Conservation (phyloP, 139 green algal species). For the Zygnema cylindricum region DNA sequence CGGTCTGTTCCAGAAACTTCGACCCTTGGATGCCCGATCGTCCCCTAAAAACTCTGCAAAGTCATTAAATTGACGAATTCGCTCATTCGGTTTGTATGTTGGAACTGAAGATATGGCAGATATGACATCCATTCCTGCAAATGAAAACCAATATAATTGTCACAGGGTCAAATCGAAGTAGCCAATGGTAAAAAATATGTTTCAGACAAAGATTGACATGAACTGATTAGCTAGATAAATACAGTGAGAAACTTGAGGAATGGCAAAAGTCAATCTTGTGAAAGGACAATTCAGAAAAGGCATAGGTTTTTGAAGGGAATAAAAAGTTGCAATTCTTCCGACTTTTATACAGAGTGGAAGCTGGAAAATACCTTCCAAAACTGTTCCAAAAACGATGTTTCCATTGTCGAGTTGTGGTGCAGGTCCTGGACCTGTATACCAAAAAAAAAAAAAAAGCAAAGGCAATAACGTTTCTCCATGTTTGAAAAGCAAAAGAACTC, state of each 20-base stretch:
- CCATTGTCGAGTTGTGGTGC: constrained; percentile 49
- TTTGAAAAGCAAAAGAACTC: too few relatives aligned
- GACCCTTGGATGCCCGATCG: constrained; percentile 35
- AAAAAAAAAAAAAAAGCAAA: too few relatives aligned
- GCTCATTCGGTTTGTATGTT: constrained; percentile 51
- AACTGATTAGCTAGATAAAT: too few relatives aligned
- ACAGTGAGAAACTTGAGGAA: too few relatives aligned
- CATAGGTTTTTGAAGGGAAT: too few relatives aligned
- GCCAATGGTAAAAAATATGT: too few relatives aligned
- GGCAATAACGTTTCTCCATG: too few relatives aligned
- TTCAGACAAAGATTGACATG: too few relatives aligned
- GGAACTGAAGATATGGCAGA: constrained; percentile 46
- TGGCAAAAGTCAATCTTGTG: too few relatives aligned
- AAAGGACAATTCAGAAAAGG: too few relatives aligned
- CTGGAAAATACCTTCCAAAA: constrained; percentile 54
- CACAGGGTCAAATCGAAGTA: too few relatives aligned
- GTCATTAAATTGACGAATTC: constrained; percentile 57
- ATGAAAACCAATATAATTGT: background rate
- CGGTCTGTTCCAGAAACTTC: constrained; percentile 50
- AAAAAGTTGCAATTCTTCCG: too few relatives aligned
- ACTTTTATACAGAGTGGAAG: constrained; percentile 24
- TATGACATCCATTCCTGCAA: constrained; percentile 62
- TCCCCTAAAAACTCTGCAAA: constrained; percentile 56
- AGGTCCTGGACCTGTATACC: constrained; percentile 52
- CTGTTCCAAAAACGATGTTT: constrained; percentile 61